Evolutionary conservation across 2,329 filamentous ascomycete species (phyloP).

Genomic region (Fusarium torulosum): DNA sequence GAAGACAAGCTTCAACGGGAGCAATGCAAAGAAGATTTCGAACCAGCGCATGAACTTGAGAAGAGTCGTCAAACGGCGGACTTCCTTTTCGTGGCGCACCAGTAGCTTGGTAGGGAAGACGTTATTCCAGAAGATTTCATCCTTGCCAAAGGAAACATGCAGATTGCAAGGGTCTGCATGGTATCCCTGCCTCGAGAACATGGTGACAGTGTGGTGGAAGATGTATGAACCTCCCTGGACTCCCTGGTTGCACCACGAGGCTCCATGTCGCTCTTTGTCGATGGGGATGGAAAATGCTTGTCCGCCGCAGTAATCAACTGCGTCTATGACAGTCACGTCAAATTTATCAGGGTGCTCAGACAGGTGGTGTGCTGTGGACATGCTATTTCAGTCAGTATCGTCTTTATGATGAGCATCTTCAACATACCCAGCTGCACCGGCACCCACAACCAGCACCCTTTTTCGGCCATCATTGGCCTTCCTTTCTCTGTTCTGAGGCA

Average conservation of each 20-base stretch:
- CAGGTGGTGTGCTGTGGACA: conserved; percentile 32
- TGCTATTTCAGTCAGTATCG: neutral
- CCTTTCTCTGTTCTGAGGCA: conserved; percentile 27
- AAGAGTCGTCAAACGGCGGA: conserved; percentile 19
- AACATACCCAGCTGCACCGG: conserved; percentile 36
- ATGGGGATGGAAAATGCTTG: conserved; percentile 38
- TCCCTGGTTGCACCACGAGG: conserved; percentile 35
- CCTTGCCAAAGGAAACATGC: conserved; percentile 30
- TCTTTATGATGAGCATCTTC: rapidly evolving
- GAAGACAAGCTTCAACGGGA: conserved; percentile 19
- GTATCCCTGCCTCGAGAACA: conserved; percentile 33
- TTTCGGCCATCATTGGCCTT: conserved; percentile 22
- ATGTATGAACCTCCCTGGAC: conserved; percentile 35
- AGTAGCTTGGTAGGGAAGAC: conserved; percentile 27
- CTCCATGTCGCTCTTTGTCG: conserved; percentile 33
- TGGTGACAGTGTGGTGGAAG: conserved; percentile 35
- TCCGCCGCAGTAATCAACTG: conserved; percentile 32
- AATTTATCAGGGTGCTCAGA: conserved; percentile 31
- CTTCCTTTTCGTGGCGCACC: conserved; percentile 26
- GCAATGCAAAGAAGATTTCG: conserved; percentile 26
- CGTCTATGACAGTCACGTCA: conserved; percentile 30
- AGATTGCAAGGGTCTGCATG: conserved; percentile 30
- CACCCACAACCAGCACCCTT: conserved; percentile 25
- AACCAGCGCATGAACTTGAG: conserved; percentile 41
- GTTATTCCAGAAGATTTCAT: conserved; percentile 31